phyloP scores from a whole-genome alignment of 2,329 filamentous ascomycete species.

The Aspergillus eucalypticola region DNA sequence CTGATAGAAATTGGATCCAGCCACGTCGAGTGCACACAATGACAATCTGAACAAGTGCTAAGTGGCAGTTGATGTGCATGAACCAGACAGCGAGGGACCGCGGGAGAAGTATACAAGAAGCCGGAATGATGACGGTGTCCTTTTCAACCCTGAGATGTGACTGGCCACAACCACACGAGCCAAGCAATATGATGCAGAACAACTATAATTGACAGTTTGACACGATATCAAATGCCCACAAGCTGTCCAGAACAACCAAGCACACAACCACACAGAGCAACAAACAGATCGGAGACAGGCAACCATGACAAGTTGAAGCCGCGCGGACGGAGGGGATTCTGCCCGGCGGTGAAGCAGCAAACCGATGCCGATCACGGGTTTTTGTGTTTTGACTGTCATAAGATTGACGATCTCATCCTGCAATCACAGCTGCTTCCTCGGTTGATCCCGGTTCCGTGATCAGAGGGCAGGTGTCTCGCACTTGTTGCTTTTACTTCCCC shows the following conservation, averaged over 20 bases:
- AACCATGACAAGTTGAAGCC: neutral
- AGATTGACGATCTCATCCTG: constrained; percentile 9
- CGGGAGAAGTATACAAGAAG: neutral
- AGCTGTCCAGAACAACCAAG: neutral
- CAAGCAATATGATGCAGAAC: neutral
- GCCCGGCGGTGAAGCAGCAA: constrained; percentile 22
- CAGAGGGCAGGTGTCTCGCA: constrained; percentile 2
- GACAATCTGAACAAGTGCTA: neutral
- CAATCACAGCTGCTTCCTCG: neutral
- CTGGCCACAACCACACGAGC: neutral
- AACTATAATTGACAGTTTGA: neutral
- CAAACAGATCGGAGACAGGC: neutral
- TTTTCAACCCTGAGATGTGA: constrained; percentile 7
- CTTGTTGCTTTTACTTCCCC: constrained; percentile 1
- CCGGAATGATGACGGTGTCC: constrained; percentile 20
- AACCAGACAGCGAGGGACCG: neutral
- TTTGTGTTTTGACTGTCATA: neutral
- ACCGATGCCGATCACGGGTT: neutral
- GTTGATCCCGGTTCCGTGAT: neutral
- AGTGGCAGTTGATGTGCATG: neutral
- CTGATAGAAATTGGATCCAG: neutral
- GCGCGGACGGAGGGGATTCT: constrained; percentile 14
- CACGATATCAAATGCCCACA: neutral
- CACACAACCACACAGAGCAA: neutral
- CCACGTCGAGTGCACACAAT: neutral